Base-by-base conservation (phyloP, 371 early-diverging fungal species). In the Smittium mucronatum region DNA sequence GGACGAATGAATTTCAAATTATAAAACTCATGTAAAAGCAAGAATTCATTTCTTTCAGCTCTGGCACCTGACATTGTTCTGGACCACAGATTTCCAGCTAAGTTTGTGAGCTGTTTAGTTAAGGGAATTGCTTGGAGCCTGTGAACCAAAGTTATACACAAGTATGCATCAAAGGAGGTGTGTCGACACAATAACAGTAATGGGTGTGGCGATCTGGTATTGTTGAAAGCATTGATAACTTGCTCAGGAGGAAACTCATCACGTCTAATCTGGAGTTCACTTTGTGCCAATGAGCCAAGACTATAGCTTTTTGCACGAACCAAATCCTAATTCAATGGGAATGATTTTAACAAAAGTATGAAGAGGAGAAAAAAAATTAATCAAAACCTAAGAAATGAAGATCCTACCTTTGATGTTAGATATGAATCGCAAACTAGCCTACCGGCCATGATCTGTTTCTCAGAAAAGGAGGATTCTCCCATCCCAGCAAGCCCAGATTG, bases 41-140 rank as follows among this genome's bases (percentile, higher is more conserved):
- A 85, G 70, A 86, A 97, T 79, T 99, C 99, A 75, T 98, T 99
- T 64, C 99, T 86, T 72, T 99, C 99, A 15, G 99, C 95, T 47
- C 98, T 82, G n/a, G 89, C 92, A 36, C 98, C 97, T 30, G 87
- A 85, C 81, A 95, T 82, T 0, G 98, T 94, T 74, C 91, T 83
- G 1, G 89, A 76, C 98, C 97, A 97, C 64, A 97, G 71, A 76
- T 97, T 98, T 2, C 99, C 99, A 15, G 97, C 95, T 63, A 97
- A 75, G 25, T 84, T 85, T 0, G 99, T 96, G 70, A 98, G 78
- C 75, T 98, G 97, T 75, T 86, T 87, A n/a, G 95, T 94, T 63
- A 98, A 80, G n/a, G 95, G 95, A 28, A 98, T 73, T 1, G 92
- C 81, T 70, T 95, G 94, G 33, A 98, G 77, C 66, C 89, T 88